A percentile compares a stretch with the other conserved stretches of the same genome.
These are phyloP conservation scores for Somion occarium DNA, from an alignment of 1,284 basidiomycete species.

Conservation along the genomic window DNA sequence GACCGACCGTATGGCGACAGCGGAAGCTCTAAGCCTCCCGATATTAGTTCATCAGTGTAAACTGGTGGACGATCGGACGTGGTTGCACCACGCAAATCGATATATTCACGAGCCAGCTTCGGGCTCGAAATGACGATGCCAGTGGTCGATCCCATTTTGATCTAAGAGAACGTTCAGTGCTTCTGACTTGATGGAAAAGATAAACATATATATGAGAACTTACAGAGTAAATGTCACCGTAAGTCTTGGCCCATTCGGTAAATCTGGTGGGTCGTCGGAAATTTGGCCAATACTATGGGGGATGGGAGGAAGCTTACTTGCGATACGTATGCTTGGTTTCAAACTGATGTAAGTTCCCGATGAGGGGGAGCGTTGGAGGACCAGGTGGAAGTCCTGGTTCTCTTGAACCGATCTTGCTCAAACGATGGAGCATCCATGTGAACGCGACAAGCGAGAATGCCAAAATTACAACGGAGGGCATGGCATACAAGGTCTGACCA, in stretches of 20 bases:
- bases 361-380: neutral
- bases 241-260: neutral
- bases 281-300: conserved; percentile 12
- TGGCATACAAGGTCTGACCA: too few species aligned
- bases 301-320: conserved; percentile 21
- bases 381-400: conserved; percentile 3
- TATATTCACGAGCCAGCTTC: conserved; percentile 22
- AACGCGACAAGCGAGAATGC: too few species aligned
- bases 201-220: neutral
- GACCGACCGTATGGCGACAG: neutral
- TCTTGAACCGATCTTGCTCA: conserved; percentile 1
- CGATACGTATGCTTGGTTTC: neutral
- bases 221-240: neutral
- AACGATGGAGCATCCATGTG: neutral
- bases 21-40: conserved; percentile 16
- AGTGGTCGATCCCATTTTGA: conserved; percentile 23
- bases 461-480: too few species aligned
- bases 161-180: neutral
- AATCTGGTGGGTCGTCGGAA: neutral
- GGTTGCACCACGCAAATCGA: conserved; percentile 23
- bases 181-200: neutral
- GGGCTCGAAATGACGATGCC: conserved; percentile 25
- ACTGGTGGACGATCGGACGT: conserved; percentile 18
- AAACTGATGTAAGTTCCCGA: neutral
- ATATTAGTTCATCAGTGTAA: conserved; percentile 20